phyloP scores from a whole-genome alignment of 2,329 filamentous ascomycete species.

The Trichoderma harzianum region DNA sequence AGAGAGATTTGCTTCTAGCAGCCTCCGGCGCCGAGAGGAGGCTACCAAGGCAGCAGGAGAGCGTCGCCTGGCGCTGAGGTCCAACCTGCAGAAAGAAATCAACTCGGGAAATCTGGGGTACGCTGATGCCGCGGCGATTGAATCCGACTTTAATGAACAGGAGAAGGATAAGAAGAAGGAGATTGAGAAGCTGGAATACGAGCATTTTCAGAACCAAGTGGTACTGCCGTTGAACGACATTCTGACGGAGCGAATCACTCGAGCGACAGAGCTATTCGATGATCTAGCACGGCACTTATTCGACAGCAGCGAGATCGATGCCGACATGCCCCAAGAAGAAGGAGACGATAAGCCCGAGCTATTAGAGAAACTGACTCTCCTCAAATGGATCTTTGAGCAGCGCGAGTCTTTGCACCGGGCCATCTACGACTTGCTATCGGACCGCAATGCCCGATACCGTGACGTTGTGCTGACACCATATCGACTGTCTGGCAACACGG shows the following conservation, averaged over 20 bases:
- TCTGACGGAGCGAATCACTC: constrained; percentile 69
- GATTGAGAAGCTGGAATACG: constrained; percentile 75
- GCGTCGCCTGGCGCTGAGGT: constrained; percentile 62
- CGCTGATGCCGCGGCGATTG: constrained; percentile 76
- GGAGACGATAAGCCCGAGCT: constrained; percentile 93
- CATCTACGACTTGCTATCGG: constrained; percentile 78
- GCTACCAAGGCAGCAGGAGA: constrained; percentile 47
- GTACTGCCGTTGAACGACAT: constrained; percentile 81
- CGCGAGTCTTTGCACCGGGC: constrained; percentile 84
- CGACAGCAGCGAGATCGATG: constrained; percentile 58
- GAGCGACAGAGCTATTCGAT: constrained; percentile 73
- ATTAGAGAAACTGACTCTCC: constrained; percentile 85
- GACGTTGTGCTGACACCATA: constrained; percentile 82
- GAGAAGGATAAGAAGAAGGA: constrained; percentile 69
- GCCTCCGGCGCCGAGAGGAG: constrained; percentile 56
- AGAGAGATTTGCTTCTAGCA: constrained; percentile 55
- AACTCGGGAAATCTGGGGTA: constrained; percentile 75
- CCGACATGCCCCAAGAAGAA: constrained; percentile 88
- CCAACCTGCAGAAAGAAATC: constrained; percentile 76
- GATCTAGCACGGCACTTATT: constrained; percentile 70
- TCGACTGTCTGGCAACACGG: constrained; percentile 66
- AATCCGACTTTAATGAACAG: constrained; percentile 68
- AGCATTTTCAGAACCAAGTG: constrained; percentile 77
- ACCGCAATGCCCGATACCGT: constrained; percentile 82
- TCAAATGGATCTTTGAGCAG: constrained; percentile 96